These are phyloP conservation scores for Eucalyptus globulus DNA, from an alignment of 345 rosid species.

Conservation along the genomic window DNA sequence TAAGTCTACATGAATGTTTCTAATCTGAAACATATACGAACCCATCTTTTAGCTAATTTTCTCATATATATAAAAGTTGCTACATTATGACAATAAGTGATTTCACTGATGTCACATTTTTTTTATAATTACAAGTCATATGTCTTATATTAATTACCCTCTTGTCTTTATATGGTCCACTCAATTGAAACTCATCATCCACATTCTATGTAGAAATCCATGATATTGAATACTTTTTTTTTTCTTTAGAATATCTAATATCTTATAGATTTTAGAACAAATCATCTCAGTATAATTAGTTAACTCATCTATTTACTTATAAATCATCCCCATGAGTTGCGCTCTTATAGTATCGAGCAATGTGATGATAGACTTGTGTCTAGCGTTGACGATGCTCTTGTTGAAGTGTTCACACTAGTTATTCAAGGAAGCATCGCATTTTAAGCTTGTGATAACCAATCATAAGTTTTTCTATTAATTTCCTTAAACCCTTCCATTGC, in stretches of 20 bases:
- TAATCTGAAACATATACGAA: neutral
- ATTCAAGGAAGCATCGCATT: too few species aligned
- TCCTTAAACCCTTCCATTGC: too few species aligned
- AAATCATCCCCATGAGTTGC: fast-evolving
- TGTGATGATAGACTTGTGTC: neutral
- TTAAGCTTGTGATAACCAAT: neutral
- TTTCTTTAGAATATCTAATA: too few species aligned
- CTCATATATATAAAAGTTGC: neutral
- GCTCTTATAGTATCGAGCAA: neutral
- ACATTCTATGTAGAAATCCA: neutral
- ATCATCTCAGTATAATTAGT: too few species aligned
- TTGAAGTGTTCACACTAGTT: neutral
- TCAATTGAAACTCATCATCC: neutral
- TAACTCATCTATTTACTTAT: neutral
- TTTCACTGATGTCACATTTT: too few species aligned
- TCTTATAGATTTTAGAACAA: too few species aligned
- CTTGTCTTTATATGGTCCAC: neutral
- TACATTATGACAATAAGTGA: too few species aligned
- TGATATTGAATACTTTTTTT: too few species aligned
- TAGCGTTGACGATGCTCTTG: fast-evolving
- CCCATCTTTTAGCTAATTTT: neutral
- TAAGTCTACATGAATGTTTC: neutral
- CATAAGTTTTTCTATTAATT: neutral
- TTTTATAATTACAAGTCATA: neutral
- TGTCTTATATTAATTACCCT: neutral